Base-by-base conservation (phyloP, 345 rosid genomes). In the Salix udensis region DNA sequence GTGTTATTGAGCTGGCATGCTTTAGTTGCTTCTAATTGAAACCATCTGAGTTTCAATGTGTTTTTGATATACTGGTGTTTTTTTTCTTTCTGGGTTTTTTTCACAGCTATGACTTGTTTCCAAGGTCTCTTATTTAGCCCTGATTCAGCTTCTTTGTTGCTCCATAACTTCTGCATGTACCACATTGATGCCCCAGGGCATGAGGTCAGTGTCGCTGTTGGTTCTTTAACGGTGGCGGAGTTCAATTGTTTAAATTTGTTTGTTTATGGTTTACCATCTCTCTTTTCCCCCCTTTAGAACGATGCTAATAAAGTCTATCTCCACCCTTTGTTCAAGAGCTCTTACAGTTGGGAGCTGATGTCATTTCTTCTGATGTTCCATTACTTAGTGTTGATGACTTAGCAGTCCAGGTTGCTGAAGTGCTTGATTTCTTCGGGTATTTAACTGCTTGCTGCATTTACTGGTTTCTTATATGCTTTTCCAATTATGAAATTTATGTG, bases 101-200 rank as follows among this genome's bases (percentile, higher is more conserved):
- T 72, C 4, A 53, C 84, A 89, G 91, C 76, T 62, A 70, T 77
- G 72, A 82, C 89, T 26, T 89, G 93, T 79, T 89, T 89, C 84
- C 88, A 82, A 77, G 88, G 93, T 34, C 84, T 89, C 36, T 82
- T 89, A 76, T 77, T 77, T 72, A 77, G 87, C 76, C 87, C 91
- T 0, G 91, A 85, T 42, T 90, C 90, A 21, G 89, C 87, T 70
- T 79, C 93, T 37, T 84, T 89, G 82, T 71, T 89, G 76, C 87
- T 85, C 76, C 87, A 84, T 66, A 89, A 85, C 84, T 89, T 89
- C 85, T 89, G 93, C 79, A 75, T 89, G 73, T 88, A 89, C 74
- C 93, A 89, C 79, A 88, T 89, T 68, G 88, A 87, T 84, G 89
- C 91, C 72, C 90, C 91, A 0, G 93, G 93, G 65, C 93, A 89